Conservation (phyloP, 305 asterid species). For the Fraxinus baroniana region DNA sequence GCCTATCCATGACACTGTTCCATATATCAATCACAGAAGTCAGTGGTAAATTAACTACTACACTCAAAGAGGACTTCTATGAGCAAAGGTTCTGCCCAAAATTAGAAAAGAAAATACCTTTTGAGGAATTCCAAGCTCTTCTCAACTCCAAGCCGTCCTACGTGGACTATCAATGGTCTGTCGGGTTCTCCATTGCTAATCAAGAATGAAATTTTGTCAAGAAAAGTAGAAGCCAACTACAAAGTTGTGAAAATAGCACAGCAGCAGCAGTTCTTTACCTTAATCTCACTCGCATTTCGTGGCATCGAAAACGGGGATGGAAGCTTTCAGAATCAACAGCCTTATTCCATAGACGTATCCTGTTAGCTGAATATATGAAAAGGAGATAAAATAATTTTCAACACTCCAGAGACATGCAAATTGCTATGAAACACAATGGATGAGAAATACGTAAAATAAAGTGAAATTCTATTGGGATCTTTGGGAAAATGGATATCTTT, state of each 20-base stretch:
- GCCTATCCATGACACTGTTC: constrained; percentile 76
- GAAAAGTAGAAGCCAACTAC: not conserved
- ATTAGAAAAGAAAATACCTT: constrained; percentile 41
- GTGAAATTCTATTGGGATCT: not conserved
- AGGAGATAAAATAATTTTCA: not conserved
- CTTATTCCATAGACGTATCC: constrained; percentile 90
- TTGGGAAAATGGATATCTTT: not conserved
- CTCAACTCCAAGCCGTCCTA: constrained; percentile 94
- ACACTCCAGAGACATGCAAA: not conserved
- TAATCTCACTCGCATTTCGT: constrained; percentile 78
- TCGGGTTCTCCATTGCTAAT: constrained; percentile 83
- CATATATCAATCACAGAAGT: constrained; percentile 5
- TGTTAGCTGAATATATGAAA: constrained; percentile 51
- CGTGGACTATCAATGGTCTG: constrained; percentile 85
- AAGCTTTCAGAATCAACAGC: constrained; percentile 98
- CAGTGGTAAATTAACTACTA: constrained; percentile 7
- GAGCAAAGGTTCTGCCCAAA: not conserved
- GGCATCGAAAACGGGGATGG: constrained; percentile 65
- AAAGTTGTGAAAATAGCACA: constrained; percentile 1
- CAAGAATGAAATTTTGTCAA: constrained; percentile 22
- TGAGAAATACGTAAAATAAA: not conserved
- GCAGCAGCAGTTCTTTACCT: constrained; percentile 40
- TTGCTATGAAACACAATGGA: not conserved
- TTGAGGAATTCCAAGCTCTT: constrained; percentile 94
- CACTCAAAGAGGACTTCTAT: not conserved